Percentiles rank a stretch among this genome's conserved stretches.
Evolutionary conservation across 164 flowering plant species (phyloP).

Genomic region (Paratinospora sagittata): DNA sequence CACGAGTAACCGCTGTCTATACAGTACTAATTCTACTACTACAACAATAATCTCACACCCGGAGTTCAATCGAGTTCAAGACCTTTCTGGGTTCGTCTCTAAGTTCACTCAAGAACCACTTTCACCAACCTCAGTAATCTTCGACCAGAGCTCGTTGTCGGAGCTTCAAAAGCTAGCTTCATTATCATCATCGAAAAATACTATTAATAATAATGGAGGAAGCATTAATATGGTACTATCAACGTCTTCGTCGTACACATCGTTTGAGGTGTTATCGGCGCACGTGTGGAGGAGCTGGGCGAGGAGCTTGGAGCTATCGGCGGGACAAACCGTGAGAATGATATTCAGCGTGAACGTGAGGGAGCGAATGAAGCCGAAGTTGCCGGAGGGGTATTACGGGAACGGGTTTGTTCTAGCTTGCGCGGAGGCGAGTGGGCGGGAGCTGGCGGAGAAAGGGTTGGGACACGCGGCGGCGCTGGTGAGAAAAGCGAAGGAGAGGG

Average conservation of each 20-base stretch:
- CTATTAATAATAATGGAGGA: too few relatives aligned
- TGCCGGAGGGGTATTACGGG: slow-evolving; percentile 72
- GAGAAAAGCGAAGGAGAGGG: slow-evolving; percentile 46
- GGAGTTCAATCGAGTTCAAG: slow-evolving; percentile 50
- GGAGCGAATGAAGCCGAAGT: slow-evolving; percentile 40
- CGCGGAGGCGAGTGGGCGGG: slow-evolving; percentile 38
- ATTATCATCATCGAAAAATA: too few relatives aligned
- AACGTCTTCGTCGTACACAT: slow-evolving; percentile 23
- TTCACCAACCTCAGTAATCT: slow-evolving; percentile 38
- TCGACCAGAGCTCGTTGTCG: slow-evolving; percentile 17
- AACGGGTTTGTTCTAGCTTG: slow-evolving; percentile 64
- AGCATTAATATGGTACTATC: too few relatives aligned
- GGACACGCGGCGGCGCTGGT: slow-evolving; percentile 37
- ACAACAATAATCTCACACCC: slow-evolving; percentile 26
- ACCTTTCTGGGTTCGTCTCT: slow-evolving; percentile 33
- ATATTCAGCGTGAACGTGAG: slow-evolving; percentile 54
- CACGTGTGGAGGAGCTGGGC: slow-evolving; percentile 79
- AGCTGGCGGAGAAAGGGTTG: slow-evolving; percentile 39
- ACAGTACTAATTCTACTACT: background rate
- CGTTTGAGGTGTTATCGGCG: slow-evolving; percentile 63
- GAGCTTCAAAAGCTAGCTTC: slow-evolving; percentile 34
- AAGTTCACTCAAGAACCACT: slow-evolving; percentile 38
- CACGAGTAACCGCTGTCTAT: too few relatives aligned
- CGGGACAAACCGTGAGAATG: slow-evolving; percentile 38
- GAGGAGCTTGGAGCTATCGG: slow-evolving; percentile 35